A percentile compares a stretch with the other conserved stretches of the same genome.
Evolutionary conservation across 108 stramenopile species (phyloP).

Genomic region (Stephanodiscus minutulus): DNA sequence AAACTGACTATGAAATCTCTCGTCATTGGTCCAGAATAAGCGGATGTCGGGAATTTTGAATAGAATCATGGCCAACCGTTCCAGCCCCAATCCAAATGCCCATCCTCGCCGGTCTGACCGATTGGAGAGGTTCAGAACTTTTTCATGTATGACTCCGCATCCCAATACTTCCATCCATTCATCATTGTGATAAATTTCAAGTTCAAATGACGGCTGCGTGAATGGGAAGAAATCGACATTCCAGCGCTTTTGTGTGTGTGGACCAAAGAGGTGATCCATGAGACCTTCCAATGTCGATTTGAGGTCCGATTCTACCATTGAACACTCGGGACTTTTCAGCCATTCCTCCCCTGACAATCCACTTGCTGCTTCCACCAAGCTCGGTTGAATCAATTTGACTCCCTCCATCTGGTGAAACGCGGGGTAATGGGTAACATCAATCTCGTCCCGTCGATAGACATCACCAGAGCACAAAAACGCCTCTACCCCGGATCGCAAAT

Average conservation of each 20-base stretch:
- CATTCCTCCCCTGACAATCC: constrained; percentile 40
- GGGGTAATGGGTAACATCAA: constrained; percentile 95
- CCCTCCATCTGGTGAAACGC: constrained; percentile 98
- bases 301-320: constrained; percentile 52
- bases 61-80: constrained; percentile 93
- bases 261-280: constrained; percentile 67
- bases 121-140: constrained; percentile 80
- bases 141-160: constrained; percentile 91
- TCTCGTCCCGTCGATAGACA: constrained; percentile 95
- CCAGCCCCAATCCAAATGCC: constrained; percentile 94
- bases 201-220: constrained; percentile 92
- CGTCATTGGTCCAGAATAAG: constrained; percentile 90
- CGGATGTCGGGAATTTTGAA: constrained; percentile 95
- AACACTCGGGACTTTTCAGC: constrained; percentile 36
- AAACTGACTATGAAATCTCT: constrained; percentile 90
- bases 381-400: constrained; percentile 56
- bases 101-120: constrained; percentile 78
- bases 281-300: constrained; percentile 70
- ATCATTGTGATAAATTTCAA: constrained; percentile 89
- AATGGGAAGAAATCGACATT: constrained; percentile 94
- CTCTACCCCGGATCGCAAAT: constrained; percentile 70
- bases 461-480: constrained; percentile 92
- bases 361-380: constrained; percentile 30
- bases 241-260: constrained; percentile 49
- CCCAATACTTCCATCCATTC: constrained; percentile 97